These are phyloP conservation scores for Russula griseocarnosa DNA, from an alignment of 768 basidiomycete genomes.

Conservation along the genomic window DNA sequence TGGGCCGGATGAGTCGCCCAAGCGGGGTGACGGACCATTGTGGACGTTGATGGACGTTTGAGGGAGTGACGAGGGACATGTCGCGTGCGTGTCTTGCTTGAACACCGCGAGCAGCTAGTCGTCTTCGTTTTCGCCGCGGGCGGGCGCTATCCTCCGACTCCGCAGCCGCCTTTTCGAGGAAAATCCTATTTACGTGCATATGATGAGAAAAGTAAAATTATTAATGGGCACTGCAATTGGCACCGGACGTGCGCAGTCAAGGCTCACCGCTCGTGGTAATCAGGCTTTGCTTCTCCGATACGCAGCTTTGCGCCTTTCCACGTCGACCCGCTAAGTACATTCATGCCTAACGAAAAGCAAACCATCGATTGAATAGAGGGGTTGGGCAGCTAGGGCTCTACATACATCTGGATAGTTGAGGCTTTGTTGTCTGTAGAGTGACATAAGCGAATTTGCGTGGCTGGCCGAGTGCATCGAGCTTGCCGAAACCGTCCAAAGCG, in stretches of 20 bases:
- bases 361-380: neutral
- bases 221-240: slow-evolving; percentile 10
- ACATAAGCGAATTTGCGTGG: slow-evolving; percentile 71
- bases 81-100: slow-evolving; percentile 50
- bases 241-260: neutral
- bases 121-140: slow-evolving; percentile 44
- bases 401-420: slow-evolving; percentile 63
- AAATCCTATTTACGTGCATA: slow-evolving; percentile 32
- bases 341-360: slow-evolving; percentile 50
- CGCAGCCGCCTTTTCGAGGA: slow-evolving; percentile 36
- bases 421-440: slow-evolving; percentile 60
- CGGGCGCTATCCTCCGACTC: slow-evolving; percentile 33
- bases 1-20: slow-evolving; percentile 59
- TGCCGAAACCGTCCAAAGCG: slow-evolving; percentile 65
- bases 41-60: slow-evolving; percentile 46
- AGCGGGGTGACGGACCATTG: slow-evolving; percentile 71
- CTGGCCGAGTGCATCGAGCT: slow-evolving; percentile 57
- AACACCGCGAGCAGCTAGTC: slow-evolving; percentile 35
- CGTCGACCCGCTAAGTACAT: slow-evolving; percentile 69
- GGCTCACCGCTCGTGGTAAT: slow-evolving; percentile 59
- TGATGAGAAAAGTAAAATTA: neutral
- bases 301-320: slow-evolving; percentile 88
- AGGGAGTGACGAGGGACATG: slow-evolving; percentile 61
- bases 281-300: slow-evolving; percentile 78
- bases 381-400: neutral